phyloP scores from a whole-genome alignment of 2,329 filamentous ascomycete species.

The Chaetomium strumarium region DNA sequence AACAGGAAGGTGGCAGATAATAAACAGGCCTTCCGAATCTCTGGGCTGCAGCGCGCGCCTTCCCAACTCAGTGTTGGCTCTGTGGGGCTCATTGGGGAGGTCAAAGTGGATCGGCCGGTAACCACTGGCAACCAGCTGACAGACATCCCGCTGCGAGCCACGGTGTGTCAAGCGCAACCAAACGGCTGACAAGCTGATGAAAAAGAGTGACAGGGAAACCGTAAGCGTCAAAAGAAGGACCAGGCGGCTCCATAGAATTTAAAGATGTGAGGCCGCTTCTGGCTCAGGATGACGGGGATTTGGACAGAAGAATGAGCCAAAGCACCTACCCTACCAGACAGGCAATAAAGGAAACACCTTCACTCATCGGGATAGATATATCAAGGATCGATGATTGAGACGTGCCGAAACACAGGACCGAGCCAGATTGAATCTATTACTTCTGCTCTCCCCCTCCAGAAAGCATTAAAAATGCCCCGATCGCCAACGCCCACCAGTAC shows the following conservation, averaged over 20 bases:
- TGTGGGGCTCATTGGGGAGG: constrained; percentile 18
- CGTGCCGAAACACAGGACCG: constrained; percentile 1
- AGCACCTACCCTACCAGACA: too few species aligned
- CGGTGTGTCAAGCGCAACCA: neutral
- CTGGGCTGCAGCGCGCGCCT: constrained; percentile 4
- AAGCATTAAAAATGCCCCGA: constrained; percentile 48
- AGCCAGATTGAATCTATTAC: constrained; percentile 32
- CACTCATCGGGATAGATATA: too few species aligned
- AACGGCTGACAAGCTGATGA: neutral
- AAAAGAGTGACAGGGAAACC: neutral
- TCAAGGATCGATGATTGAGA: neutral
- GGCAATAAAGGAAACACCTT: too few species aligned
- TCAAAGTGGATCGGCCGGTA: constrained; percentile 13
- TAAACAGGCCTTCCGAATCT: constrained; percentile 1
- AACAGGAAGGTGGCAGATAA: constrained; percentile 13
- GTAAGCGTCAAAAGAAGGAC: neutral
- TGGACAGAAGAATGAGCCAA: neutral
- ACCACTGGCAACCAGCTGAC: constrained; percentile 26
- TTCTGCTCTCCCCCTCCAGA: constrained; percentile 46
- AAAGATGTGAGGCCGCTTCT: neutral
- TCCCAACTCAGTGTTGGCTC: constrained; percentile 7
- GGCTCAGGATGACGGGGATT: too few species aligned
- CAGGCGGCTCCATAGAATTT: neutral
- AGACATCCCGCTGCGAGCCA: neutral
- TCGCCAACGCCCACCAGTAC: constrained; percentile 61